Base-by-base conservation (phyloP, 2,329 filamentous ascomycete genomes). In the Exophiala sp. region DNA sequence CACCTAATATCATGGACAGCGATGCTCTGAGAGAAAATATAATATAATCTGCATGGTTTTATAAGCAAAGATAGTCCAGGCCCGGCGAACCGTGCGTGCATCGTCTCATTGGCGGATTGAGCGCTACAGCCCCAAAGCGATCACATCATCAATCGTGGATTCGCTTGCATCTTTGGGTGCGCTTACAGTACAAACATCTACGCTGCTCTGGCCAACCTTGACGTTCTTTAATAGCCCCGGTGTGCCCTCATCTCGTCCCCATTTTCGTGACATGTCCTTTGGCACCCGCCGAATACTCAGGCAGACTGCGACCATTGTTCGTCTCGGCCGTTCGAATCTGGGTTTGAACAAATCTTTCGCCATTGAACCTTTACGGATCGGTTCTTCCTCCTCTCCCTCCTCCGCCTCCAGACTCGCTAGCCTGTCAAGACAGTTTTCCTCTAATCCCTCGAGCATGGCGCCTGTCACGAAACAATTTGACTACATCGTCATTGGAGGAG, bases 401-500 rank as follows among this genome's bases (percentile, higher is more conserved):
- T 43, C 56, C 43, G 49, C 56, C 29, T 52, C 63, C 34, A 68
- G 71, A 46, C 66, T 74, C 22, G 61, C 65, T 37, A 65, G 65
- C 14, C 57, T 74, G 14, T 63, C 69, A 2, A 63, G 66, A 49
- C 72, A 73, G 41, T 68, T 74, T 50, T 65, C 68, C 21, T 64
- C 63, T 5, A 63, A 63, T 9, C 50, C 64, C 11, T 39, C 45
- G 21, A 63, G 53, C 47, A 75, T 75, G 73, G 68, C 72, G 52
- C 73, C 74, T 19, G 65, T 71, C 32, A 63, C 67, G 19, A 70
- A 72, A 53, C 68, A 71, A 50, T 78, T 76, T 60, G 76, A 79
- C 60, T 78, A 76, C 57, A 74, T 79, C 48, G 74, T 78, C 50
- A 70, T 78, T 58, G 75, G 76, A 49, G 75, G 75, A 58, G 75